These are phyloP conservation scores for Monosporascus sp. DNA, from an alignment of 2,329 filamentous ascomycete species.

Conservation along the genomic window DNA sequence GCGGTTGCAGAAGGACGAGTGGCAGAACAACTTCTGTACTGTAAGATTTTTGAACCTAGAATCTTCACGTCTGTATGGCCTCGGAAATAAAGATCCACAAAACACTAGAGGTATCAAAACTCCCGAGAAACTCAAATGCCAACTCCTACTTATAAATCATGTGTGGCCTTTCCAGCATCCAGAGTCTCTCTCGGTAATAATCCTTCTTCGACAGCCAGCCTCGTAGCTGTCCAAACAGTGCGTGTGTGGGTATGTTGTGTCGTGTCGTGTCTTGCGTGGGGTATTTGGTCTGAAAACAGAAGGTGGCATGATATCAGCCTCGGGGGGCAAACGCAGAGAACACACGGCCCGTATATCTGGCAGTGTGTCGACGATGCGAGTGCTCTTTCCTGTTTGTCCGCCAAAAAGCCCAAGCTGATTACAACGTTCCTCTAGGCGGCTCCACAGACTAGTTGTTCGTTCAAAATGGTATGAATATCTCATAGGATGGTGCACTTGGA, in stretches of 20 bases:
- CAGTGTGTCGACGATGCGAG: neutral
- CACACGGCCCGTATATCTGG: neutral
- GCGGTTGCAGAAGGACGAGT: no score
- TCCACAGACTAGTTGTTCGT: constrained; percentile 18
- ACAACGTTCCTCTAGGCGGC: constrained; percentile 21
- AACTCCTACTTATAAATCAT: neutral
- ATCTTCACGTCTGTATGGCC: neutral
- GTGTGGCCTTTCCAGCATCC: neutral
- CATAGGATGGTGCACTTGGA: constrained; percentile 66
- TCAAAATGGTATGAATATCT: constrained; percentile 13
- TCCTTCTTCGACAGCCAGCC: neutral
- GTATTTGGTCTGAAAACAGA: no score
- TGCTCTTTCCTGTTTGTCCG: neutral
- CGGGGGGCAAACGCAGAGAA: neutral
- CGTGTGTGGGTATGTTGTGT: neutral
- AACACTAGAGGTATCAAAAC: constrained; percentile 1
- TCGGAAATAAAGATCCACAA: neutral
- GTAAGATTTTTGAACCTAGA: neutral
- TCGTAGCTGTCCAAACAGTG: neutral
- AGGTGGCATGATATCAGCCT: neutral
- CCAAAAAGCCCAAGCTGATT: constrained; percentile 12
- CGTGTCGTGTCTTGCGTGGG: neutral
- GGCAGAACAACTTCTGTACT: neutral
- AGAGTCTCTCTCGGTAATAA: neutral
- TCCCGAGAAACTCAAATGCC: neutral